Base-by-base conservation (phyloP, 2,329 filamentous ascomycete species). In the Chaetothyriales sp. region DNA sequence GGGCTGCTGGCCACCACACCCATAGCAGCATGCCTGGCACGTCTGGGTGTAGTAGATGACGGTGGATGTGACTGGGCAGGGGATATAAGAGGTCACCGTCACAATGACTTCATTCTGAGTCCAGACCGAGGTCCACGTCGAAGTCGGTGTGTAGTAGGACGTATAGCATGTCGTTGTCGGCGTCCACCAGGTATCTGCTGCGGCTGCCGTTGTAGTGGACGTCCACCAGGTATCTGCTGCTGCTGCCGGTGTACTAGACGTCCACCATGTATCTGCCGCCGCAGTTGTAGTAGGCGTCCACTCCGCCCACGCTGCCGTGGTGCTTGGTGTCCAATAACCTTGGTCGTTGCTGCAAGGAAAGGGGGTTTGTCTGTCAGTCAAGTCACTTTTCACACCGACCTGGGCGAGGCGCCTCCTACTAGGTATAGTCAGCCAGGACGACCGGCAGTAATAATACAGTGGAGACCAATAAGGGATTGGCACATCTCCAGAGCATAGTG, bases 141-240 rank as follows among this genome's bases (percentile, higher is more conserved):
- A 53, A 10, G 54, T 50, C 3, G 55, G 53, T 2, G 52, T 56
- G 50, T 51, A 57, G 43, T 47, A 49, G 22, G 54, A 52, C 48
- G 47, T 53, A 46, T 57, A 57, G 18, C 53, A 57, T 26, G 55
- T 57, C 18, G 55, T 54, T 36, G 54, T 57, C 18, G 55, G 55
- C 12, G 54, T 54, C 52, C 53, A 55, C 51, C 51, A 55, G 10
- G 4, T 10, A 12, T 36, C 28, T 8, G 8, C 8, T 44, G 44
- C 28, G 4, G 8, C 8, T 44, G 44, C 45, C 3, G 51, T 53
- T 32, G 53, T 53, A 8, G 3, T 20, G 43, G 43, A 10, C 12
- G 28, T 36, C 28, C 28, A 36, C 46, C 46, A 47, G 9, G 46
- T 36, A 15, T 39, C 9, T 12, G 28, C 9, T 9, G 28, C 12